Conservation (phyloP, 148 eudicot species). For the Rhododendron vialii region DNA sequence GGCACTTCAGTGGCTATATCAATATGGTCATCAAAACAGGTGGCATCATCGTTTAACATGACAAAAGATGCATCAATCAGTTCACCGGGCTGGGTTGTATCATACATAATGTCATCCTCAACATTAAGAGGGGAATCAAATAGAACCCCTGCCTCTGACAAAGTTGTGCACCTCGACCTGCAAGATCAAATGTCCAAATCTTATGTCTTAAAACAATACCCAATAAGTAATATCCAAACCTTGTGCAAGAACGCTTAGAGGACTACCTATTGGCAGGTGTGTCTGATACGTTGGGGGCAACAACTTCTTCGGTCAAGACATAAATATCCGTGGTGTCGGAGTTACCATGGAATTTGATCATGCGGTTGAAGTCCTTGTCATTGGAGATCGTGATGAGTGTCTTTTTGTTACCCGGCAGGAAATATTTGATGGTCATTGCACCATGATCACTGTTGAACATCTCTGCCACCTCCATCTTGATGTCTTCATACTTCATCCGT, state of each 20-base stretch:
- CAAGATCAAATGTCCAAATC: constrained; percentile 24
- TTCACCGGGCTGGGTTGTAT: constrained; percentile 44
- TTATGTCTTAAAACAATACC: constrained; percentile 12
- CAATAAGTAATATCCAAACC: constrained; percentile 5
- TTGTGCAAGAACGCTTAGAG: constrained; percentile 8
- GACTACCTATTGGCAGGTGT: constrained; percentile 79
- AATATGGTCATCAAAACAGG: constrained; percentile 35
- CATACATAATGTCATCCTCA: constrained; percentile 46
- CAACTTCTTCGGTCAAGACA: constrained; percentile 57
- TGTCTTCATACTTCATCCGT: constrained; percentile 49
- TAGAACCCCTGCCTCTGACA: constrained; percentile 60
- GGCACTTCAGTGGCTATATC: constrained; percentile 37
- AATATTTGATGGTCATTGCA: constrained; percentile 60
- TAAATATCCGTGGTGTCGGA: constrained; percentile 60
- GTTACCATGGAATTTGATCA: constrained; percentile 68
- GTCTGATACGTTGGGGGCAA: constrained; percentile 60
- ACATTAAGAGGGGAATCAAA: constrained; percentile 39
- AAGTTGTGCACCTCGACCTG: constrained; percentile 88
- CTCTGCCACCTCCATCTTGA: constrained; percentile 75
- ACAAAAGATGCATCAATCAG: constrained; percentile 58
- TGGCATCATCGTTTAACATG: constrained; percentile 42
- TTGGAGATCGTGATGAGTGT: constrained; percentile 81
- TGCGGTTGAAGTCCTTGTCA: constrained; percentile 81
- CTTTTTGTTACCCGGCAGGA: constrained; percentile 77
- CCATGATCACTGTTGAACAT: constrained; percentile 57